Evolutionary conservation across 495 filamentous ascomycete species (phyloP).

Genomic region (Aspergillus coremiiformis): DNA sequence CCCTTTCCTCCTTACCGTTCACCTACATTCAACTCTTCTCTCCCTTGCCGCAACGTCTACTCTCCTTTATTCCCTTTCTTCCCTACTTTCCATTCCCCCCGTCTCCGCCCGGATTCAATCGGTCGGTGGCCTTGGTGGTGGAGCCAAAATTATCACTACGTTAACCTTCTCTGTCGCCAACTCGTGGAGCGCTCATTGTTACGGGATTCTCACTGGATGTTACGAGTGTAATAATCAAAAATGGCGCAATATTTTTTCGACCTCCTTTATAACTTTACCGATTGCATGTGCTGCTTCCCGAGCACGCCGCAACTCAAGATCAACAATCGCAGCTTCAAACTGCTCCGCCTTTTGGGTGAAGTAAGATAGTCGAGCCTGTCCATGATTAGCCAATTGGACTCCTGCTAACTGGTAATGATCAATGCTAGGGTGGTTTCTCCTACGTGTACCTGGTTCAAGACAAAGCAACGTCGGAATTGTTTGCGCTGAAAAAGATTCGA

Average conservation of each 20-base stretch:
- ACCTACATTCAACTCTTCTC: background rate
- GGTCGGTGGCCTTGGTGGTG: background rate
- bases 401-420: slow-evolving; percentile 5
- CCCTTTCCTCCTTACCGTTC: background rate
- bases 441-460: slow-evolving; percentile 98
- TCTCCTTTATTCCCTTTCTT: background rate
- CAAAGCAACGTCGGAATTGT: slow-evolving; percentile 67
- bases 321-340: slow-evolving; percentile 91
- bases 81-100: background rate
- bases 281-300: slow-evolving; percentile 93
- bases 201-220: background rate
- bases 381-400: background rate
- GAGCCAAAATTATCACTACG: background rate
- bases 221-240: slow-evolving; percentile 7
- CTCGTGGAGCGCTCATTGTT: background rate
- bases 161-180: background rate
- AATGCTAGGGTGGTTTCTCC: slow-evolving; percentile 79
- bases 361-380: slow-evolving; percentile 32
- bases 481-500: slow-evolving; percentile 95
- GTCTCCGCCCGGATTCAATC: background rate
- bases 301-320: slow-evolving; percentile 89
- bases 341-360: slow-evolving; percentile 86
- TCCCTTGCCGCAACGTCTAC: background rate
- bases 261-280: slow-evolving; percentile 80
- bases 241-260: slow-evolving; percentile 88